Base-by-base conservation (phyloP, 371 early-diverging fungal genomes). In the Capillidium heterosporum region DNA sequence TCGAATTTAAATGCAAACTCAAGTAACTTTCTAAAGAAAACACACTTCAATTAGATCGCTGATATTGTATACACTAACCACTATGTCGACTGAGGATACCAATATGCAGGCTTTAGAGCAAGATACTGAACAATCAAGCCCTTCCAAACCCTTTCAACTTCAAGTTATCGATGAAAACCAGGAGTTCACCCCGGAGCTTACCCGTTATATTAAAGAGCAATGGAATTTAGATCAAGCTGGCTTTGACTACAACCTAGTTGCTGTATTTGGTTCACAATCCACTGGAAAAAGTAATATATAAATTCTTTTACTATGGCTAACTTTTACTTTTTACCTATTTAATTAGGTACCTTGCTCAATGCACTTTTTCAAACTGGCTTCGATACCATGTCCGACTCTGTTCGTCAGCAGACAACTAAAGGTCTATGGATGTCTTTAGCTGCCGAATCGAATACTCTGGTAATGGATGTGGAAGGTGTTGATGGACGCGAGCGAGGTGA, bases 401-500 rank as follows among this genome's bases (percentile, higher is more conserved):
- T 76, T 41, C 76, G 92, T 51, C 73, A 78, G 57, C 94, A 91
- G 68, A 98, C 98, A 10, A 98, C 98, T 32, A 92, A 91, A 64
- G 93, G 91, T 56, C 93, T 97, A 62, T 95, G 98, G 96, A 78
- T 87, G 56, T 82, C 85, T 63, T 84, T 86, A 61, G 90, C 88
- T 39, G 76, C 76, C 53, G 77, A 79, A 28, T 82, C 80, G 82
- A 78, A 81, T 60, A 78, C 91, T 17, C 73, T 98, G 31, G 85
- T 98, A 46, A 79, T 95, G 80, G 98, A 98, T 69, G 98, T 98
- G 2, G 98, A 98, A 65, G 98, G 98, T 48, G 94, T 95, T 1
- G 98, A 98, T 65, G 97, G 98, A 43, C 83, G 97, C 48, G 98
- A 96, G 65, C 84, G 92, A 49, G 96, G 97, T 55, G 98, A 98